Conservation (phyloP, 2,329 filamentous ascomycete genomes). For the Domatiomyces globalis region DNA sequence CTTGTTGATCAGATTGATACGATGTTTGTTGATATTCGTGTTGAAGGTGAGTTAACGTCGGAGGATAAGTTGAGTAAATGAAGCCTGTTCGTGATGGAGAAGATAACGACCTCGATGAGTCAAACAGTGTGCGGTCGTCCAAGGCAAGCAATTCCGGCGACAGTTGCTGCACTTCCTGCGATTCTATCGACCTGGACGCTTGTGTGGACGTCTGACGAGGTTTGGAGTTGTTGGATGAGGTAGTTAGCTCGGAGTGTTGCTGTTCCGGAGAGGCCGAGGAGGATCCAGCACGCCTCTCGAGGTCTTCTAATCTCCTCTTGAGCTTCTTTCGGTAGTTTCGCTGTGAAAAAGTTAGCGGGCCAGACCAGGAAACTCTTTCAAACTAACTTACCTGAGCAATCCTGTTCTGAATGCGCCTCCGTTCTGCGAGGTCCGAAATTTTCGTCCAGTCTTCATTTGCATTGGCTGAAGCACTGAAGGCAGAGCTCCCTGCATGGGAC, state of each 20-base stretch:
- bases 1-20: slow-evolving; percentile 23
- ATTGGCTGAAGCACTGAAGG: slow-evolving; percentile 86
- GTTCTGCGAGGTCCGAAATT: slow-evolving; percentile 91
- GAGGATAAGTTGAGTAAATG: slow-evolving; percentile 12
- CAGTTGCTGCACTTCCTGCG: slow-evolving; percentile 10
- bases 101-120: slow-evolving; percentile 10
- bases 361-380: slow-evolving; percentile 14
- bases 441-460: slow-evolving; percentile 98
- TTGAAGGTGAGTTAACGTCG: slow-evolving; percentile 13
- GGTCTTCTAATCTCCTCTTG: slow-evolving; percentile 52
- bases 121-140: slow-evolving; percentile 14
- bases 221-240: slow-evolving; percentile 12
- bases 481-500: slow-evolving; percentile 71
- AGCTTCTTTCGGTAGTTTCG: slow-evolving; percentile 44
- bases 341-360: slow-evolving; percentile 2
- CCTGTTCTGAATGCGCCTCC: slow-evolving; percentile 87
- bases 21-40: slow-evolving; percentile 15
- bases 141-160: slow-evolving; percentile 17
- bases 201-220: neutral
- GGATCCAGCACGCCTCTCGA: slow-evolving; percentile 47
- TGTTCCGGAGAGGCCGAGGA: slow-evolving; percentile 49
- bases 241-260: slow-evolving; percentile 39
- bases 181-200: slow-evolving; percentile 9
- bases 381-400: slow-evolving; percentile 54
- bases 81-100: slow-evolving; percentile 11